Conservation (phyloP, 1,139 yeast genomes). For the Hyphopichia khmerensis region DNA sequence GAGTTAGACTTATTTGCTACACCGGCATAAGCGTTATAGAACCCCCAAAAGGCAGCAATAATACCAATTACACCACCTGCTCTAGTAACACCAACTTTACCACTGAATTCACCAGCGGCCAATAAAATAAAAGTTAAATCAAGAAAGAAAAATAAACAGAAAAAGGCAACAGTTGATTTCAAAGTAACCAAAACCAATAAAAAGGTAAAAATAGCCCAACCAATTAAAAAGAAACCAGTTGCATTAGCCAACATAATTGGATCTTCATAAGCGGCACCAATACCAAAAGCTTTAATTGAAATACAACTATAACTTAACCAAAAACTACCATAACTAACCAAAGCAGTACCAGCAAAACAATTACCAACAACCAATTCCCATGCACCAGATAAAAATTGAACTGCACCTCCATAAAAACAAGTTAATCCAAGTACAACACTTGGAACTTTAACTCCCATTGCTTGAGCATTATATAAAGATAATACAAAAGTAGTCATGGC, state of each 20-base stretch:
- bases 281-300: slow-evolving; percentile 43
- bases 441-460: slow-evolving; percentile 37
- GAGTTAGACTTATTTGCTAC: slow-evolving; percentile 28
- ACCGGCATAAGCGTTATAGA: slow-evolving; percentile 41
- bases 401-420: slow-evolving; percentile 47
- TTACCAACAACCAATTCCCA: slow-evolving; percentile 48
- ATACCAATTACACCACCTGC: slow-evolving; percentile 49
- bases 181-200: slow-evolving; percentile 38
- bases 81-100: slow-evolving; percentile 25
- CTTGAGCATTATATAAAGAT: slow-evolving; percentile 41
- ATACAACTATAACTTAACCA: slow-evolving; percentile 44
- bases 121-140: slow-evolving; percentile 40
- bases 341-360: slow-evolving; percentile 43
- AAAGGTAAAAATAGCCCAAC: slow-evolving; percentile 48
- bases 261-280: slow-evolving; percentile 53
- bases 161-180: slow-evolving; percentile 44
- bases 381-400: slow-evolving; percentile 49
- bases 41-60: slow-evolving; percentile 41
- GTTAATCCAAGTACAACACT: slow-evolving; percentile 44
- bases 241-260: slow-evolving; percentile 31
- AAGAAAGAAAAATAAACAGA: slow-evolving; percentile 33
- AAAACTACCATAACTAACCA: slow-evolving; percentile 42
- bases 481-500: slow-evolving; percentile 49
- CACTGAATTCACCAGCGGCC: slow-evolving; percentile 42
- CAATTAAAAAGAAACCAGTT: slow-evolving; percentile 40